Percentiles rank a stretch among this genome's conserved stretches.
phyloP scores from a whole-genome alignment of 257 asterid genomes.

The Solanum commersonii region DNA sequence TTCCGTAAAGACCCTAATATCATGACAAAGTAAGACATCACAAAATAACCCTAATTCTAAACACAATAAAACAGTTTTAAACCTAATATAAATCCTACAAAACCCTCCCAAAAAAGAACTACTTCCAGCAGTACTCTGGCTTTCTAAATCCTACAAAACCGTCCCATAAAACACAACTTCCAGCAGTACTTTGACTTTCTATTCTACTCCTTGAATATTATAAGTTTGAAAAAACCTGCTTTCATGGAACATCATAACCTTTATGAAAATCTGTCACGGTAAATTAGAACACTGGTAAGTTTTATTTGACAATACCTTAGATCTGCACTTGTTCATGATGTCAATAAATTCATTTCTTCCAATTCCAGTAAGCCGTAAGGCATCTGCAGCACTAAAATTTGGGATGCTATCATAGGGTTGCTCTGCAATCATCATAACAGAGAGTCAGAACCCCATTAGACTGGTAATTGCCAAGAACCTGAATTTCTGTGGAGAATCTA shows the following conservation, averaged over 20 bases:
- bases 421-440: conserved; percentile 49
- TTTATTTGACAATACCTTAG: conserved; percentile 61
- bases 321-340: conserved; percentile 99
- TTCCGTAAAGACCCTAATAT: neutral
- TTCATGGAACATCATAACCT: neutral
- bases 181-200: neutral
- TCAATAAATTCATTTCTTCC: conserved; percentile 99
- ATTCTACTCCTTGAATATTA: neutral
- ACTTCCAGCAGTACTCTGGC: neutral
- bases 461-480: neutral
- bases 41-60: neutral
- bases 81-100: neutral
- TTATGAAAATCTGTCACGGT: neutral
- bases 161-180: neutral
- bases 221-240: neutral
- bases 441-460: neutral
- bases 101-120: neutral
- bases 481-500: neutral
- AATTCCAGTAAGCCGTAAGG: conserved; percentile 84
- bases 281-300: neutral
- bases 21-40: neutral
- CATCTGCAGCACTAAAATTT: conserved; percentile 98
- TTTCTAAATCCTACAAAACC: neutral
- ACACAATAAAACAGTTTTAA: neutral
- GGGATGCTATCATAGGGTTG: conserved; percentile 99